A percentile compares a stretch with the other conserved stretches of the same genome.
Evolutionary conservation across 768 basidiomycete species (phyloP).

Genomic region (Cytidiella melzeri): DNA sequence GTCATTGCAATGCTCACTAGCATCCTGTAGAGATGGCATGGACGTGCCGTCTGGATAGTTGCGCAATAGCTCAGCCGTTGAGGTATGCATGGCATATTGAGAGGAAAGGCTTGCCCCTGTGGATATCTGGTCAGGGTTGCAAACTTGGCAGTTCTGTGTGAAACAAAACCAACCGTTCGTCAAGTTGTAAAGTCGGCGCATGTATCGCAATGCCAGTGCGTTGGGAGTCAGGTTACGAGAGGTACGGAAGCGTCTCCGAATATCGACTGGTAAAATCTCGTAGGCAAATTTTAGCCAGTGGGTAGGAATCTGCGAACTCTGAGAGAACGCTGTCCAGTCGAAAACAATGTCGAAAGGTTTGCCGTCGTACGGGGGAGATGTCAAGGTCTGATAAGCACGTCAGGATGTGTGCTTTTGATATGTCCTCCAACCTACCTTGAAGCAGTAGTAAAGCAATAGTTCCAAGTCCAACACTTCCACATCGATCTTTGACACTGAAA

Average conservation of each 20-base stretch:
- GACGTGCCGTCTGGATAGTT: slow-evolving; percentile 37
- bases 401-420: too few species aligned
- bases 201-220: slow-evolving; percentile 59
- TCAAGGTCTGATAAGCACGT: slow-evolving; percentile 59
- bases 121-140: not conserved
- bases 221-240: slow-evolving; percentile 75
- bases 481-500: slow-evolving; percentile 64
- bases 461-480: slow-evolving; percentile 79
- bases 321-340: slow-evolving; percentile 75
- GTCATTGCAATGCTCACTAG: slow-evolving; percentile 39
- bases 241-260: slow-evolving; percentile 52
- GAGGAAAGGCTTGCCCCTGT: slow-evolving; percentile 17
- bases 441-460: slow-evolving; percentile 68
- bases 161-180: slow-evolving; percentile 36
- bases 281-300: slow-evolving; percentile 78
- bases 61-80: slow-evolving; percentile 52
- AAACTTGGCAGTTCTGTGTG: not conserved
- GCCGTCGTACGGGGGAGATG: slow-evolving; percentile 38
- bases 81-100: slow-evolving; percentile 52
- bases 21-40: slow-evolving; percentile 42
- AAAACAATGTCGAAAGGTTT: slow-evolving; percentile 65
- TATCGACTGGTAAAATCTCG: slow-evolving; percentile 67
- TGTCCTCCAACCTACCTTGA: slow-evolving; percentile 56
- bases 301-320: slow-evolving; percentile 71
- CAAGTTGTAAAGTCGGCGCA: slow-evolving; percentile 73